Conservation (phyloP, 805 yeast species). For the Candida anglica region DNA sequence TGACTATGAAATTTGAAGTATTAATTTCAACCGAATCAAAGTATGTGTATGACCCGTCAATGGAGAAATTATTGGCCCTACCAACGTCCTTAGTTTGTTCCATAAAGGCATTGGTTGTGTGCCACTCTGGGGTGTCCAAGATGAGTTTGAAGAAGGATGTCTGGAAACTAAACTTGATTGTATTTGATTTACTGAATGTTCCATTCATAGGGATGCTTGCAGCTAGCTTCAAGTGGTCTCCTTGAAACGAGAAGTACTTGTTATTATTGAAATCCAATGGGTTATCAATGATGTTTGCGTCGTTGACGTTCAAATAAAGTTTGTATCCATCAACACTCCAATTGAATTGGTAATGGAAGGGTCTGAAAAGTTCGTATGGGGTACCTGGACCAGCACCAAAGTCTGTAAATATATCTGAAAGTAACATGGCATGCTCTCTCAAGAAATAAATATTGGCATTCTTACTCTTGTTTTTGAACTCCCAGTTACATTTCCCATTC, state of each 20-base stretch:
- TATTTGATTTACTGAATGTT: conserved; percentile 47
- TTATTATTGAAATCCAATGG: conserved; percentile 84
- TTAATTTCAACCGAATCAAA: conserved; percentile 56
- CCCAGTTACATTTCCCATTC: conserved; percentile 79
- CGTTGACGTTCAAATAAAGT: conserved; percentile 76
- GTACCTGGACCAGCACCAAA: conserved; percentile 69
- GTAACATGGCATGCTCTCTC: conserved; percentile 74
- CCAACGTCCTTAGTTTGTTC: conserved; percentile 59
- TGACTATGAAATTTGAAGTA: conserved; percentile 63
- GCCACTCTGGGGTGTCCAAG: conserved; percentile 88
- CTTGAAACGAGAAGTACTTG: conserved; percentile 69
- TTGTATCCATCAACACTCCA: conserved; percentile 59
- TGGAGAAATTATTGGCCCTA: conserved; percentile 53
- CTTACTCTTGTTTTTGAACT: conserved; percentile 47
- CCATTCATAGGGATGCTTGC: conserved; percentile 58
- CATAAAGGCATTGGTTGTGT: conserved; percentile 72
- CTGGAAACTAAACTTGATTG: conserved; percentile 44
- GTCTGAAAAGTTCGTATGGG: conserved; percentile 74
- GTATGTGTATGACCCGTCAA: conserved; percentile 65
- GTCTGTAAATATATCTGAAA: conserved; percentile 72
- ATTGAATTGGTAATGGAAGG: conserved; percentile 56
- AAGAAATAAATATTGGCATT: conserved; percentile 61
- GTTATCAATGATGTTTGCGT: conserved; percentile 81
- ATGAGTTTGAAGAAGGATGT: conserved; percentile 62
- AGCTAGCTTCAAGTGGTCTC: conserved; percentile 47